A percentile compares a stretch with the other conserved stretches of the same genome.
phyloP scores from a whole-genome alignment of 306 rosid species.

The Psophocarpus tetragonolobus region DNA sequence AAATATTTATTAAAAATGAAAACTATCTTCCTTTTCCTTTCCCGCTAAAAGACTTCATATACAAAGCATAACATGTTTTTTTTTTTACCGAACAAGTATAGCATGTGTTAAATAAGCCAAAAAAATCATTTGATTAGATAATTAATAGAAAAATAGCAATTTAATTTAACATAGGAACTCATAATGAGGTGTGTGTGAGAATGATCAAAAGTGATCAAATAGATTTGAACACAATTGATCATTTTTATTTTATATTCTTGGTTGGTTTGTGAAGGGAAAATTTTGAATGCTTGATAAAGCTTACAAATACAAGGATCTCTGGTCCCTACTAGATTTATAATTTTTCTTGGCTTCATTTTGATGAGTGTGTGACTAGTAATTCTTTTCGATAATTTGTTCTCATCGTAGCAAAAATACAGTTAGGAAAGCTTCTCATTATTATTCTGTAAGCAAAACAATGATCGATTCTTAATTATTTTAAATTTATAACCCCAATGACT shows the following conservation, averaged over 20 bases:
- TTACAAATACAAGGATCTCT: neutral
- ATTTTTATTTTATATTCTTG: neutral
- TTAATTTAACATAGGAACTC: no score
- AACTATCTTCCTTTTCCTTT: neutral
- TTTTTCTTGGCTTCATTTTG: constrained; percentile 12
- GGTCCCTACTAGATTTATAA: neutral
- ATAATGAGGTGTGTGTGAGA: no score
- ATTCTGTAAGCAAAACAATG: neutral
- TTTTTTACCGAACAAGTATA: no score
- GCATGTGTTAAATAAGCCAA: no score
- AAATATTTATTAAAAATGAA: neutral
- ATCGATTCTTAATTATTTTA: no score
- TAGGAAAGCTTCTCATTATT: constrained; percentile 8
- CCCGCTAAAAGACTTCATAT: neutral
- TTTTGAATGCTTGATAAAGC: neutral
- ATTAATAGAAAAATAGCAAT: no score
- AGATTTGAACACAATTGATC: neutral
- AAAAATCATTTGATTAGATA: no score
- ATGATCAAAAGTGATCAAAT: neutral
- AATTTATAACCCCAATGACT: no score
- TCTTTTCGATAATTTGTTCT: constrained; percentile 8
- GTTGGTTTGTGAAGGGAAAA: neutral
- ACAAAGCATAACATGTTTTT: no score
- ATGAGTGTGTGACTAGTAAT: neutral
- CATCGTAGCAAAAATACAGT: constrained; percentile 19